Percentiles rank a stretch among this genome's conserved stretches.
These are phyloP conservation scores for Amniculicola lignicola DNA, from an alignment of 495 filamentous ascomycete species.

Conservation along the genomic window DNA sequence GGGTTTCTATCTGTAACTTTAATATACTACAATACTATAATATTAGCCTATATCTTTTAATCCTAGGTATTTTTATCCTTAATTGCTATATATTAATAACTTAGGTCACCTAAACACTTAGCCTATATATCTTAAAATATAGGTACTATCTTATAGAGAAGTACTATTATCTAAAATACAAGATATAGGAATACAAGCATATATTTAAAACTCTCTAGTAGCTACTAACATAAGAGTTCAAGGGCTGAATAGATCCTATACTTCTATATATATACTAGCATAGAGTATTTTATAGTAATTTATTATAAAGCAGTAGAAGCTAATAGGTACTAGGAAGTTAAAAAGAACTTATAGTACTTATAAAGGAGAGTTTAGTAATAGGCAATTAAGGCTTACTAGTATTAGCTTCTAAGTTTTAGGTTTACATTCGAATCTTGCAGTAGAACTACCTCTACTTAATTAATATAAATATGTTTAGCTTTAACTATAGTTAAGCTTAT, in stretches of 20 bases:
- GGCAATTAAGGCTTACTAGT: slow-evolving; percentile 72
- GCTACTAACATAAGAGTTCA: slow-evolving; percentile 64
- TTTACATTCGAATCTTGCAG: slow-evolving; percentile 22
- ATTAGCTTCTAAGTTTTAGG: slow-evolving; percentile 53
- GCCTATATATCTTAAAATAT: slow-evolving; percentile 84
- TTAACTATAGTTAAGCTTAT: slow-evolving; percentile 75
- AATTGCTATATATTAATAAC: slow-evolving; percentile 71
- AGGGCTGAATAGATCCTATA: slow-evolving; percentile 78
- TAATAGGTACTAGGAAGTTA: slow-evolving; percentile 72
- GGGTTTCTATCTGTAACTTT: slow-evolving; percentile 71
- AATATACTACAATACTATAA: slow-evolving; percentile 76
- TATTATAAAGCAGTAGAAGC: slow-evolving; percentile 56
- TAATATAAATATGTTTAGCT: slow-evolving; percentile 70
- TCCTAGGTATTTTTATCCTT: slow-evolving; percentile 69
- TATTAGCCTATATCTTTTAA: slow-evolving; percentile 72
- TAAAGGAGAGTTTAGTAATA: slow-evolving; percentile 58
- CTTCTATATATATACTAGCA: slow-evolving; percentile 83
- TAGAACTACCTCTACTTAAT: slow-evolving; percentile 46
- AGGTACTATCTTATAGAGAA: slow-evolving; percentile 72
- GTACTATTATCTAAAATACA: slow-evolving; percentile 76
- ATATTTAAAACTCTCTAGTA: slow-evolving; percentile 69
- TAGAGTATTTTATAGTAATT: slow-evolving; percentile 66
- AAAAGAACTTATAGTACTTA: slow-evolving; percentile 52
- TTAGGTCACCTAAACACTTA: slow-evolving; percentile 80
- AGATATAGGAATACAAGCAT: slow-evolving; percentile 81